These are phyloP conservation scores for Hypholoma fasciculare DNA, from an alignment of 768 basidiomycete species.

Conservation along the genomic window DNA sequence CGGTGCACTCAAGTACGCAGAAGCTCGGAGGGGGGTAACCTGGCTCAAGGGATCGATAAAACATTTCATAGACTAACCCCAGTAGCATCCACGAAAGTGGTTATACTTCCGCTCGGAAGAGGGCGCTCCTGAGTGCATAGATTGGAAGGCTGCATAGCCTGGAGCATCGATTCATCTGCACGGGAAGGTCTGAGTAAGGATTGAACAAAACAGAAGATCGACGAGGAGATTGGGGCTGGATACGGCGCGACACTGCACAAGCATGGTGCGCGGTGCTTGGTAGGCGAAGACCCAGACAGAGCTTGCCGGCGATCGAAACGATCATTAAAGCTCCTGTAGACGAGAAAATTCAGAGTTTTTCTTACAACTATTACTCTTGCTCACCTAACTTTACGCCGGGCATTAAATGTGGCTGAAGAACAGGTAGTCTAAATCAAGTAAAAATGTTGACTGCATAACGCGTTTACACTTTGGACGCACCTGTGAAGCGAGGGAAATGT, in stretches of 20 bases:
- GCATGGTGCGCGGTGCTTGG: slow-evolving; percentile 13
- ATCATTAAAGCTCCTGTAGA: slow-evolving; percentile 4
- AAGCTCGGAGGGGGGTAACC: neutral
- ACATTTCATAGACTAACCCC: neutral
- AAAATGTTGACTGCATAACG: no score
- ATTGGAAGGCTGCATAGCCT: slow-evolving; percentile 3
- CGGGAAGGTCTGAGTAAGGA: slow-evolving; percentile 3
- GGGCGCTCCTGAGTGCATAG: neutral
- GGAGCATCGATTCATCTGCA: slow-evolving; percentile 1
- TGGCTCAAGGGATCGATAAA: neutral
- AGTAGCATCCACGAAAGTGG: neutral
- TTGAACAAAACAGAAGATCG: slow-evolving; percentile 16
- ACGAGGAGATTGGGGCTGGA: slow-evolving; percentile 14
- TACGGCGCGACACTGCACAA: slow-evolving; percentile 6
- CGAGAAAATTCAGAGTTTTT: neutral
- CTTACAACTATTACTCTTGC: neutral
- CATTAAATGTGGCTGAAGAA: neutral
- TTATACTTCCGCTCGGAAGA: neutral
- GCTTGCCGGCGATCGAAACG: slow-evolving; percentile 10
- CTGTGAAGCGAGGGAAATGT: no score
- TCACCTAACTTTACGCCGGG: neutral
- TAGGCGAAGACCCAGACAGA: slow-evolving; percentile 12
- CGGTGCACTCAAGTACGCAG: slow-evolving; percentile 19
- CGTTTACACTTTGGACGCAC: no score
- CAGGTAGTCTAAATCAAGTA: no score